Evolutionary conservation across 257 asterid genomes (phyloP), one percentile per base, ranked within the genome.

Genomic region (Prunella vulgaris): DNA sequence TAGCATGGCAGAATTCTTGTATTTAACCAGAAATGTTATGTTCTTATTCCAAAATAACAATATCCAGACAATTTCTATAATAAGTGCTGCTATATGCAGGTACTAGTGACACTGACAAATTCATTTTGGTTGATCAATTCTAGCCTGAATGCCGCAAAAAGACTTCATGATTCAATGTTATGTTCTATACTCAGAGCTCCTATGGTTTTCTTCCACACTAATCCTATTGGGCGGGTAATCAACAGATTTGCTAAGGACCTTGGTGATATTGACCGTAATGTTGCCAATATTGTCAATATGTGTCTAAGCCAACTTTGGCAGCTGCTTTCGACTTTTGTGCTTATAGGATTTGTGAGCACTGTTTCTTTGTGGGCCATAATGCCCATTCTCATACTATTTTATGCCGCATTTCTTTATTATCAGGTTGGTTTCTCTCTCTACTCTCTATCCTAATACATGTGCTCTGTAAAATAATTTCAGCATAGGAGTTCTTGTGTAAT

Each of bases 161-260:
- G 84, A 62, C 85, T 90, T 72, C 97, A 90, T 54, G 92, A 90
- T 60, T 80, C 90, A 25, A 88, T 90, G 97, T 74, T 90, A 14
- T 64, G 33, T 71, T 75, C 94, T 69, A 79, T 88, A 64, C 84
- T 90, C 67, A 81, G 86, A 81, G 96, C 96, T 76, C 94, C 97
- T 57, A 90, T 90, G 97, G 84, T 83, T 15, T 90, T 90, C 82
- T 90, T 90, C 84, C 96, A 90, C 28, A 90, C 97, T 35, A 90
- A 88, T 72, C 97, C 97, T 7, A 77, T 79, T 51, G 97, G 97
- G 40, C 86, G 97, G 30, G 82, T 90, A 38, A 88, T 90, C 75
- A 90, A 90, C 80, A 70, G 97, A 83, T 90, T 88, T 33, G 80
- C 92, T 1, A 82, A 86, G 81, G 90, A 86, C 69, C 84, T 88